Evolutionary conservation across 2,329 filamentous ascomycete species (phyloP), one percentile per base, ranked within the genome.

Genomic region (Hawksworthiomyces lignivorus): DNA sequence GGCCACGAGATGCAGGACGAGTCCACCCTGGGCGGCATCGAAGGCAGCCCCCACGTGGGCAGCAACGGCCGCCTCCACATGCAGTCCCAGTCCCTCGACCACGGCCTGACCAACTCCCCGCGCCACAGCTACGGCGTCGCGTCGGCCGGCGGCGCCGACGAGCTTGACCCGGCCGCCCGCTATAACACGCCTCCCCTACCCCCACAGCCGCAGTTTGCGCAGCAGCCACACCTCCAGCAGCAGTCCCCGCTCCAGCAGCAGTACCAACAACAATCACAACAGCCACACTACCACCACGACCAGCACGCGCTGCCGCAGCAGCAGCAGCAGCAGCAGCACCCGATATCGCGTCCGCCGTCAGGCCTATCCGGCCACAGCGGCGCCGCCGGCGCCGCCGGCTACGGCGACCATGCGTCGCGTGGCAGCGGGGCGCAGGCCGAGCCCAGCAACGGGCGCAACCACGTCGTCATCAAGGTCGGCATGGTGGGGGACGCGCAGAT

Each of bases 401-500:
- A 67, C 50, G 59, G 59, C 32, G 72, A 75, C 40, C 69, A 72
- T 24, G 62, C 62, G 18, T 55, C 69, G 48, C 55, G 62, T 51
- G 56, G 62, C 52, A 61, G 61, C 46, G 62, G 62, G 39, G 61
- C 57, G 15, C 58, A 65, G 39, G 59, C 59, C 21, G 59, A 54
- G 39, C 41, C 51, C 3, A 56, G 57, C 48, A 73, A 73, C 50
- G 71, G 73, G 35, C 70, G 78, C 47, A 81, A 80, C 59, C 78
- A 81, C 55, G 92, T 98, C 28, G 92, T 98, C 44, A 97, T 98
- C 73, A 98, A 98, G 67, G 92, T 98, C 39, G 92, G 92, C 58
- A 98, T 98, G 92, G 92, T 98, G 34, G 92, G 92, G 35, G 92
- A 98, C 67, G 92, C 92, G 44, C 92, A 98, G 65, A 98, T 98